phyloP scores from a whole-genome alignment of 2,329 filamentous ascomycete species.

The Hysterium pulicare region DNA sequence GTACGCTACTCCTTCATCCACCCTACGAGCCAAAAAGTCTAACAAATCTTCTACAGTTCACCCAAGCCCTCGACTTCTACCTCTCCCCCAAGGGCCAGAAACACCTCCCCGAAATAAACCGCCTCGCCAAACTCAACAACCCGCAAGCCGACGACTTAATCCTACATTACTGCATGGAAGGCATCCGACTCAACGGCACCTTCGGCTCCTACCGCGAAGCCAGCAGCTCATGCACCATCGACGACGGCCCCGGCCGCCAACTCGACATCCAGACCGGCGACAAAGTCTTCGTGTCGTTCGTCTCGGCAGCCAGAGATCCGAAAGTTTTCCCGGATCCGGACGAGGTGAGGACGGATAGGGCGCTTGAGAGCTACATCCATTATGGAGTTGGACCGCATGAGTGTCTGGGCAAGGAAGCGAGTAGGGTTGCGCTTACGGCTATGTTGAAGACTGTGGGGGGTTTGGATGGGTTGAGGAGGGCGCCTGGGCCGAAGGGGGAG shows the following conservation, averaged over 20 bases:
- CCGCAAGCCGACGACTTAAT: constrained; percentile 61
- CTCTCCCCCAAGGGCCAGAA: constrained; percentile 46
- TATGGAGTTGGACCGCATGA: constrained; percentile 62
- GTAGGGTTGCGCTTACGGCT: constrained; percentile 60
- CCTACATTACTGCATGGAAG: constrained; percentile 69
- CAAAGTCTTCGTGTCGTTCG: constrained; percentile 63
- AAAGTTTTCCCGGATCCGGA: constrained; percentile 59
- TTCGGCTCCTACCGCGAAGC: constrained; percentile 60
- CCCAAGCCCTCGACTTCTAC: constrained; percentile 71
- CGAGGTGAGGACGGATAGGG: constrained; percentile 60
- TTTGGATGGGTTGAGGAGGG: constrained; percentile 58
- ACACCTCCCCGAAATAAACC: constrained; percentile 60
- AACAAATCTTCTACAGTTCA: constrained; percentile 50
- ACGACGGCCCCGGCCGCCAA: constrained; percentile 47
- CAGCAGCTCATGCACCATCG: constrained; percentile 45
- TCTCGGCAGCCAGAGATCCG: constrained; percentile 36
- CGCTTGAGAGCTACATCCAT: constrained; percentile 62
- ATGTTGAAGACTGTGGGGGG: constrained; percentile 66
- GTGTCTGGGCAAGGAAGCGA: constrained; percentile 60
- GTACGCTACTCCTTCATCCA: constrained; percentile 33
- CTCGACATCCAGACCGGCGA: constrained; percentile 55
- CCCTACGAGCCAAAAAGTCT: background rate
- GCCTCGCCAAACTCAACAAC: constrained; percentile 54
- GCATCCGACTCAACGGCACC: constrained; percentile 64
- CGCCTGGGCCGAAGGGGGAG: constrained; percentile 61